phyloP scores from a whole-genome alignment of 2,329 filamentous ascomycete species.

The Ophiobolus disseminans region DNA sequence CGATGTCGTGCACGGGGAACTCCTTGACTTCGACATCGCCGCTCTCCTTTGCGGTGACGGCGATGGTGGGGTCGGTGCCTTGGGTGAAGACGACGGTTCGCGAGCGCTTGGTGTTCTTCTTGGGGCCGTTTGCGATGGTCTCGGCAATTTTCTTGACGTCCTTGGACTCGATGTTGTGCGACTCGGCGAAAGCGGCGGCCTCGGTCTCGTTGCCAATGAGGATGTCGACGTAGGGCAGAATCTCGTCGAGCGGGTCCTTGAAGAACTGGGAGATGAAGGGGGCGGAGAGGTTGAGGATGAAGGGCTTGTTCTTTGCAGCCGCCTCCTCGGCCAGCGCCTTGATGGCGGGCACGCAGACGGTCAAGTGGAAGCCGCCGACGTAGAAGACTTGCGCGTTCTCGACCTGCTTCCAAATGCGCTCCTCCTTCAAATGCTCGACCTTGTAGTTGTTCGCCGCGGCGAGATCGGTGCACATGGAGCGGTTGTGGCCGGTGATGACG shows the following conservation, averaged over 20 bases:
- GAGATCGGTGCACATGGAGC: constrained; percentile 92
- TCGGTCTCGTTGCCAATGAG: constrained; percentile 97
- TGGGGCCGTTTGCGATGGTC: constrained; percentile 84
- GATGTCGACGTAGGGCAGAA: constrained; percentile 92
- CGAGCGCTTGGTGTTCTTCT: constrained; percentile 86
- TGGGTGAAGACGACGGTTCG: constrained; percentile 93
- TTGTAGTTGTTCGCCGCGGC: constrained; percentile 98
- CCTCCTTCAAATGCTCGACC: constrained; percentile 87
- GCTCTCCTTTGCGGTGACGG: constrained; percentile 74
- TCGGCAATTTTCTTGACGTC: constrained; percentile 86
- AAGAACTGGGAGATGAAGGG: constrained; percentile 98
- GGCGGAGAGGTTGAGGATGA: constrained; percentile 89
- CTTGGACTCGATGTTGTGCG: constrained; percentile 74
- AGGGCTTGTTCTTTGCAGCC: constrained; percentile 84
- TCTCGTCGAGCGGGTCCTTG: constrained; percentile 90
- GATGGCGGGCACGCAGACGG: constrained; percentile 90
- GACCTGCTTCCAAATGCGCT: constrained; percentile 89
- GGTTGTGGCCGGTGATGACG: constrained; percentile 95
- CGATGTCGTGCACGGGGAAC: constrained; percentile 82
- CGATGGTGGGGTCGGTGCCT: constrained; percentile 87
- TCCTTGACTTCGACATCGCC: constrained; percentile 71
- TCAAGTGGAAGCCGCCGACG: constrained; percentile 96
- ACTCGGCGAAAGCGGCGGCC: constrained; percentile 84
- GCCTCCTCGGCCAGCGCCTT: constrained; percentile 90
- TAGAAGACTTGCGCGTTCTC: constrained; percentile 90